phyloP scores from a whole-genome alignment of 208 protist species.

The Wallacemonas sp. region DNA sequence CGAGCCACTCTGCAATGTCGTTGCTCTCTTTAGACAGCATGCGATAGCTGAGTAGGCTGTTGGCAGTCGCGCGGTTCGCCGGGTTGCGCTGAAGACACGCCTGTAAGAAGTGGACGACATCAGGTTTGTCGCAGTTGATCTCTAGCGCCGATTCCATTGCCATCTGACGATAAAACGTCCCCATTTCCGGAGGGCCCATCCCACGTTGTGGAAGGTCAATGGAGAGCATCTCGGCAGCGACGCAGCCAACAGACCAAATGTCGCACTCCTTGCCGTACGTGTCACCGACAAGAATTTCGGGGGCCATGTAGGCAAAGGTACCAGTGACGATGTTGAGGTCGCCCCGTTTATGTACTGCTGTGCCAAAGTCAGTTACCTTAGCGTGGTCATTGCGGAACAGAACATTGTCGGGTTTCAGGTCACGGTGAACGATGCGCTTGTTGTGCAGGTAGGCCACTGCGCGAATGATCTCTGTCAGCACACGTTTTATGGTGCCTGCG shows the following conservation, averaged over 20 bases:
- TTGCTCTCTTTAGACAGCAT: conserved; percentile 38
- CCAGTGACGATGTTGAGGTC: conserved; percentile 60
- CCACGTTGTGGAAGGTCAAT: conserved; percentile 52
- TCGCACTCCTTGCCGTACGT: conserved; percentile 92
- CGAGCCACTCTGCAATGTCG: conserved; percentile 49
- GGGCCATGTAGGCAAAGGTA: conserved; percentile 91
- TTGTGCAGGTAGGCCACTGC: conserved; percentile 76
- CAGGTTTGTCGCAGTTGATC: conserved; percentile 55
- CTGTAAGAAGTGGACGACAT: conserved; percentile 50
- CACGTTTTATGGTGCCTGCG: conserved; percentile 42
- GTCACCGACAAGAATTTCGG: conserved; percentile 85
- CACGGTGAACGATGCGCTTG: conserved; percentile 79
- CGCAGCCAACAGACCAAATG: conserved; percentile 95
- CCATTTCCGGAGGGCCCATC: conserved; percentile 62
- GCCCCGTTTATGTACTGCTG: conserved; percentile 57
- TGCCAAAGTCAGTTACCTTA: conserved; percentile 84
- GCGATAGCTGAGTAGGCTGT: conserved; percentile 51
- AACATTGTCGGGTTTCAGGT: conserved; percentile 87
- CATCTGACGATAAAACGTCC: conserved; percentile 71
- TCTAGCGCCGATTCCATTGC: conserved; percentile 29
- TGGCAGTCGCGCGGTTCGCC: conserved; percentile 28
- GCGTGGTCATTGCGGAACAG: conserved; percentile 64
- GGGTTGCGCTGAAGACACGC: conserved; percentile 67
- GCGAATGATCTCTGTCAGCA: conserved; percentile 65
- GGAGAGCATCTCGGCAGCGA: conserved; percentile 86